Percentiles rank a stretch among this genome's conserved stretches.
These are phyloP conservation scores for Edaphochlamys debaryana DNA, from an alignment of 139 green algal genomes.

Conservation along the genomic window DNA sequence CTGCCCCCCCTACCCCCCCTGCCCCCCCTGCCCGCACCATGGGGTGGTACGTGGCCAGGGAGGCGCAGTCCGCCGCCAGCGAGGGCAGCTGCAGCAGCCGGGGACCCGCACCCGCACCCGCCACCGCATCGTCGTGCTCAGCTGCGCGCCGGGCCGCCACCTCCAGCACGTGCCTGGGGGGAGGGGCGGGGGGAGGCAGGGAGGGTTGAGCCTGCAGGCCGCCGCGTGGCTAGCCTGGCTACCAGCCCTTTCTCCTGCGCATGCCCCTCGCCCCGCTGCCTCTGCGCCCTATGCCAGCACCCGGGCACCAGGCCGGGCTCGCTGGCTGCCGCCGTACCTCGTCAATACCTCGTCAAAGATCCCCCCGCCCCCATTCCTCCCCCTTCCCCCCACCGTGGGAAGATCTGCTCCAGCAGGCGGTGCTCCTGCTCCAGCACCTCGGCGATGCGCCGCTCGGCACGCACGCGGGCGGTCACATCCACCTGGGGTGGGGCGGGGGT, in stretches of 20 bases:
- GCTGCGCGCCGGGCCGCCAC: neutral
- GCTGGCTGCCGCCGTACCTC: too few species aligned
- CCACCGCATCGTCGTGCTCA: neutral
- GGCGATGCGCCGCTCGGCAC: neutral
- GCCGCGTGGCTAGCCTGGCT: too few species aligned
- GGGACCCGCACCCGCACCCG: neutral
- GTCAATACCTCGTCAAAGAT: neutral
- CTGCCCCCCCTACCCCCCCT: too few species aligned
- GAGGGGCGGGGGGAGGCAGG: too few species aligned
- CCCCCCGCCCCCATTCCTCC: too few species aligned
- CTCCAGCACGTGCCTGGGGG: neutral
- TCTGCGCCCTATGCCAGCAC: too few species aligned
- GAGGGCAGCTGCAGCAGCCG: neutral
- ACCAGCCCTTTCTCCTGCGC: too few species aligned
- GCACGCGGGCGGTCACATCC: neutral
- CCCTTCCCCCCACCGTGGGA: neutral
- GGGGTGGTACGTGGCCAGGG: neutral
- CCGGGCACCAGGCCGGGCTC: too few species aligned
- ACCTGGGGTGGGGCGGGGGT: neutral
- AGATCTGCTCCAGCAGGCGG: conserved; percentile 3
- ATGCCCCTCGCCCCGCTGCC: too few species aligned
- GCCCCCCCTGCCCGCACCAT: too few species aligned
- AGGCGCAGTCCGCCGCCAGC: neutral
- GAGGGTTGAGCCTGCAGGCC: neutral
- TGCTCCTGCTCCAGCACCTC: neutral